phyloP scores from a whole-genome alignment of 257 asterid species.

The Scutellaria minor region DNA sequence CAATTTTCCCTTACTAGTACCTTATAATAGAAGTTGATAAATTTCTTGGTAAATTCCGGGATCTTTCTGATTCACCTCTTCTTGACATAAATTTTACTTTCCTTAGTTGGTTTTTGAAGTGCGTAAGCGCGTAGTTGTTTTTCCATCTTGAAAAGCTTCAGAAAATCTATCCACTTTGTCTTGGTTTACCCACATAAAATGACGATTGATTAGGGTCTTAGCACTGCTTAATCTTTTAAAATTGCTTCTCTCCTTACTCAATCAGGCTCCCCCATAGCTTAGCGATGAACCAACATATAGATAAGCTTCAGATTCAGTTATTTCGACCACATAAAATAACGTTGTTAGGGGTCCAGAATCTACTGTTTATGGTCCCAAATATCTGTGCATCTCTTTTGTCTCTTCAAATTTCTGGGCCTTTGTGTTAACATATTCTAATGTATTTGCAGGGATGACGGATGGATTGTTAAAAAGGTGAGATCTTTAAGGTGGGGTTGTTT shows the following conservation, averaged over 20 bases:
- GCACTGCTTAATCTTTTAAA: conserved; percentile 42
- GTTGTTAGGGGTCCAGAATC: conserved; percentile 48
- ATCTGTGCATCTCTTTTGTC: conserved; percentile 10
- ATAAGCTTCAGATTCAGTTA: conserved; percentile 41
- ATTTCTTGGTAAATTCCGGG: conserved; percentile 28
- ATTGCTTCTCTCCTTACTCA: conserved; percentile 44
- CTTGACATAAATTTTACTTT: conserved; percentile 34
- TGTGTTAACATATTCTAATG: conserved; percentile 29
- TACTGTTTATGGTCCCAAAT: conserved; percentile 27
- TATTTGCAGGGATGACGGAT: conserved; percentile 42
- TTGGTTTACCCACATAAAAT: conserved; percentile 77
- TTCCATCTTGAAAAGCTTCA: conserved; percentile 48
- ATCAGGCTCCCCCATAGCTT: conserved; percentile 29
- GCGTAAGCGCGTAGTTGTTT: conserved; percentile 49
- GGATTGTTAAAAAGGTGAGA: conserved; percentile 41
- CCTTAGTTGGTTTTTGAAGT: conserved; percentile 40
- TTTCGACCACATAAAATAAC: conserved; percentile 70
- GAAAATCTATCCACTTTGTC: conserved; percentile 44
- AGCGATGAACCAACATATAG: conserved; percentile 19
- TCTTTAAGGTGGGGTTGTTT: conserved; percentile 50
- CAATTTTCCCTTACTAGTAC: neutral
- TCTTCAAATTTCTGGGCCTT: conserved; percentile 39
- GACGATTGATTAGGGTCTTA: conserved; percentile 55
- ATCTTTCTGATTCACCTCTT: conserved; percentile 34
- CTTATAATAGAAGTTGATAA: neutral